phyloP scores from a whole-genome alignment of 2,329 filamentous ascomycete species.

The Alternaria atra region DNA sequence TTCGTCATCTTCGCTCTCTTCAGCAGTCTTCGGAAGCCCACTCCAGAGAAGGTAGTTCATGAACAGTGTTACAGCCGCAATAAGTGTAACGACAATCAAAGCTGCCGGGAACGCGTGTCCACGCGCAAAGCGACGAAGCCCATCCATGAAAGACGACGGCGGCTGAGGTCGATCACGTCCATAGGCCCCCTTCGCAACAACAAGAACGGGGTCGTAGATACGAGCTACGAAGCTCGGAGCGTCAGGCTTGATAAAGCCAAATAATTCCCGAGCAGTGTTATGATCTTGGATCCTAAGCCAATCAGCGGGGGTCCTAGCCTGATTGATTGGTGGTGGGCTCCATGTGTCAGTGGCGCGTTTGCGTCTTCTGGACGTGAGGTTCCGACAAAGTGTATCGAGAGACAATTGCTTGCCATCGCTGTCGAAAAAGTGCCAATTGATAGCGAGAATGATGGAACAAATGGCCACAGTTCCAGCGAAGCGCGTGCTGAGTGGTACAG shows the following conservation, averaged over 20 bases:
- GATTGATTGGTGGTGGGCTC: conserved; percentile 69
- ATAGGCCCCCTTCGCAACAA: conserved; percentile 74
- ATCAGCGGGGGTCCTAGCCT: conserved; percentile 76
- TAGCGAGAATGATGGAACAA: conserved; percentile 74
- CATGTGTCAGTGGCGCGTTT: conserved; percentile 27
- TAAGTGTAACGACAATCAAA: conserved; percentile 68
- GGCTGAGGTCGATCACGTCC: conserved; percentile 64
- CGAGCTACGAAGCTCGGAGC: conserved; percentile 76
- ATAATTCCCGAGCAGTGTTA: conserved; percentile 78
- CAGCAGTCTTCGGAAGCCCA: conserved; percentile 58
- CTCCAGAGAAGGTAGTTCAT: conserved; percentile 80
- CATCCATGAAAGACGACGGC: conserved; percentile 63
- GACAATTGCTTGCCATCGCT: conserved; percentile 56
- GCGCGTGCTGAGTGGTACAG: conserved; percentile 73
- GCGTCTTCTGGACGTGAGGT: conserved; percentile 33
- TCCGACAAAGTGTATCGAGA: conserved; percentile 30
- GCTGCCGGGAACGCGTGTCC: conserved; percentile 76
- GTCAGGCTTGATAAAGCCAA: conserved; percentile 76
- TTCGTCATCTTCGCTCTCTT: conserved; percentile 58
- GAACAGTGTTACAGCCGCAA: conserved; percentile 72
- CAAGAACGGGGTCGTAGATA: conserved; percentile 77
- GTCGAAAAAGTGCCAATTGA: conserved; percentile 82
- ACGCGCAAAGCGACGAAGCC: conserved; percentile 57
- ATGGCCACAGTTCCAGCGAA: conserved; percentile 79
- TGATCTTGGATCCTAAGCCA: conserved; percentile 83